A percentile compares a stretch with the other conserved stretches of the same genome.
phyloP scores from a whole-genome alignment of 345 rosid genomes.

The Gossypium turneri region DNA sequence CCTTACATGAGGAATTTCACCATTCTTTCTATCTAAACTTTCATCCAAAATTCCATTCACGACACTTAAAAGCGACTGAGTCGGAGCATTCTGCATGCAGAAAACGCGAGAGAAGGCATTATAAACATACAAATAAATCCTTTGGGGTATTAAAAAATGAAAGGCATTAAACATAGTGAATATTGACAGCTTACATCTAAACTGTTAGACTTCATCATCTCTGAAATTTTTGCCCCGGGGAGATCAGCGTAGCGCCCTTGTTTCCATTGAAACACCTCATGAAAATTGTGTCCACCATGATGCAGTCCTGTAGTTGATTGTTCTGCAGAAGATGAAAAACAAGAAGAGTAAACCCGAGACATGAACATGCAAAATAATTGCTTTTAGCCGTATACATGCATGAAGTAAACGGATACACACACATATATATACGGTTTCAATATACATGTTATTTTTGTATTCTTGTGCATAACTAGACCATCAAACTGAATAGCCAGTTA shows the following conservation, averaged over 20 bases:
- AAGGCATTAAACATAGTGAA: neutral
- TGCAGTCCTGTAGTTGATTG: slow-evolving; percentile 50
- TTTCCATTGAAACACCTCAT: slow-evolving; percentile 88
- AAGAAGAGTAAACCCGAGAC: neutral
- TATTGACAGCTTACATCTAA: slow-evolving; percentile 50
- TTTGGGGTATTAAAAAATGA: neutral
- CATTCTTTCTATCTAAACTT: slow-evolving; percentile 74
- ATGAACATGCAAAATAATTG: neutral
- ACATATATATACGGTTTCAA: neutral
- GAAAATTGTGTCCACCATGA: slow-evolving; percentile 71
- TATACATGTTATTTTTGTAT: neutral
- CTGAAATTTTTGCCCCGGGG: slow-evolving; percentile 74
- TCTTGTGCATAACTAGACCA: neutral
- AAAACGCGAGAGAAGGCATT: slow-evolving; percentile 23
- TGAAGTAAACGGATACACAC: neutral
- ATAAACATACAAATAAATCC: neutral
- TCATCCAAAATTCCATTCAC: slow-evolving; percentile 92
- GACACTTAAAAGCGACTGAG: slow-evolving; percentile 83
- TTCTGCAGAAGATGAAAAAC: slow-evolving; percentile 33
- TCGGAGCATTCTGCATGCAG: slow-evolving; percentile 79
- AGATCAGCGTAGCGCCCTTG: slow-evolving; percentile 84
- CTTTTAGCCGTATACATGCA: neutral
- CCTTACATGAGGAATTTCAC: slow-evolving; percentile 85
- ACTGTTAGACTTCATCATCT: slow-evolving; percentile 87
- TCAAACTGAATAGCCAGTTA: neutral